Base-by-base conservation (phyloP, 2,329 filamentous ascomycete genomes). In the Sporothrix humicola region DNA sequence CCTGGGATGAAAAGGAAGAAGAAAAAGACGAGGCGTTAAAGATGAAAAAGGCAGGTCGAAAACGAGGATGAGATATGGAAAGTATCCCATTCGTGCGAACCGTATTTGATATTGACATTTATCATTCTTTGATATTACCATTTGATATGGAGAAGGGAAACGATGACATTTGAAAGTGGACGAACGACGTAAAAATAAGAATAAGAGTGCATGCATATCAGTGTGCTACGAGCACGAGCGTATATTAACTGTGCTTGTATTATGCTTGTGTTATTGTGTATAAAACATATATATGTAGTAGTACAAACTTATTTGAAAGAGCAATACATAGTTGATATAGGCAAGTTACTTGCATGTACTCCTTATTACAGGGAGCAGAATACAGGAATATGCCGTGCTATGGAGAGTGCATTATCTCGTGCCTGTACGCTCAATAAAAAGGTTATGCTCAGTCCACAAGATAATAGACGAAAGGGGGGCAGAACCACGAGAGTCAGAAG, bases 131-230 rank as follows among this genome's bases (percentile, higher is more conserved):
- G 58, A 8, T 12, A 44, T 12, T 42, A 42, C 17, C n/a, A n/a
- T 61, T 61, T 7, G 58, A 56, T 8, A 56, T 23, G n/a, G 31
- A 37, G 4, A 37, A 37, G 31, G 31, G 31, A 7, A 37, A 37
- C 7, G 31, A 37, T 37, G 31, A 54, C n/a, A 54, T 20, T 48
- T 48, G 46, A 8, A 48, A 13, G 46, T 17, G 26, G 42, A 65
- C 23, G 10, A 8, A n/a, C 7, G 17, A 46, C 42, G 59, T 65
- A 65, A 37, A 65, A 46, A 46, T 46, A 23, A 46, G 42, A 23
- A 23, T 65, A 65, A 15, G 44, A 46, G 37, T 46, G 37, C 59
- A 13, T 65, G 42, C 59, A 65, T 46, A 44, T 63, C 37, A n/a
- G 37, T 20, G 12, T 37, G n/a, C 59, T 15, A 23, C 23, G 37